These are phyloP conservation scores for Fusarium falciforme DNA, from an alignment of 2,329 filamentous ascomycete species.

Conservation along the genomic window DNA sequence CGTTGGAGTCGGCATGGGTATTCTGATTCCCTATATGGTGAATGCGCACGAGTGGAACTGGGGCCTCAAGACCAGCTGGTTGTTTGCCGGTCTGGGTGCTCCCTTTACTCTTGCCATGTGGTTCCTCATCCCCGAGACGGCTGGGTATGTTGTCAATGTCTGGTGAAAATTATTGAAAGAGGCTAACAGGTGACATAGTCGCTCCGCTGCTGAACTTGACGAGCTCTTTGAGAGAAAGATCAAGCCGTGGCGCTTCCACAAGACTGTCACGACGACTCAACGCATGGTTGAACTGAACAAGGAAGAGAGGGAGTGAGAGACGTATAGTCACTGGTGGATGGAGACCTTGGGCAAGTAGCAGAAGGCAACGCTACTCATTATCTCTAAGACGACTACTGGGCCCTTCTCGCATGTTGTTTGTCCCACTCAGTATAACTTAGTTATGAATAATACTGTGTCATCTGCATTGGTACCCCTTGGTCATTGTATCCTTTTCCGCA, in stretches of 20 bases:
- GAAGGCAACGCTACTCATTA: background rate
- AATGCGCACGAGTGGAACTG: slow-evolving; percentile 47
- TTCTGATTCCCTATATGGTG: slow-evolving; percentile 48
- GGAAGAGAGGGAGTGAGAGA: background rate
- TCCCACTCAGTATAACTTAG: background rate
- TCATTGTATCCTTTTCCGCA: background rate
- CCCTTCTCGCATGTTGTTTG: background rate
- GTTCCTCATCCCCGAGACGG: slow-evolving; percentile 46
- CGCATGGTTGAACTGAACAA: background rate
- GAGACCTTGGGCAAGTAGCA: background rate
- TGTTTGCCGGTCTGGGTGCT: slow-evolving; percentile 43
- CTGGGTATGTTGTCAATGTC: slow-evolving; percentile 11
- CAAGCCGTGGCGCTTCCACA: slow-evolving; percentile 8
- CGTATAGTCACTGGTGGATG: background rate
- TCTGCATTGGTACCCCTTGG: background rate
- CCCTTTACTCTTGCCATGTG: slow-evolving; percentile 43
- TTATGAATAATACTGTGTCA: background rate
- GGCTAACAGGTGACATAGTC: background rate
- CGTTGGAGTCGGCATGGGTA: slow-evolving; percentile 39
- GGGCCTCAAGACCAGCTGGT: slow-evolving; percentile 48
- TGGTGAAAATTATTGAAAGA: background rate
- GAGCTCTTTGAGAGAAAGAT: slow-evolving; percentile 14
- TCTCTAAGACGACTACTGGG: background rate
- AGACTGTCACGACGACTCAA: background rate
- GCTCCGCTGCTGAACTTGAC: slow-evolving; percentile 6